Conservation (phyloP, 2,329 filamentous ascomycete genomes). For the Cercospora zeae-maydis region DNA sequence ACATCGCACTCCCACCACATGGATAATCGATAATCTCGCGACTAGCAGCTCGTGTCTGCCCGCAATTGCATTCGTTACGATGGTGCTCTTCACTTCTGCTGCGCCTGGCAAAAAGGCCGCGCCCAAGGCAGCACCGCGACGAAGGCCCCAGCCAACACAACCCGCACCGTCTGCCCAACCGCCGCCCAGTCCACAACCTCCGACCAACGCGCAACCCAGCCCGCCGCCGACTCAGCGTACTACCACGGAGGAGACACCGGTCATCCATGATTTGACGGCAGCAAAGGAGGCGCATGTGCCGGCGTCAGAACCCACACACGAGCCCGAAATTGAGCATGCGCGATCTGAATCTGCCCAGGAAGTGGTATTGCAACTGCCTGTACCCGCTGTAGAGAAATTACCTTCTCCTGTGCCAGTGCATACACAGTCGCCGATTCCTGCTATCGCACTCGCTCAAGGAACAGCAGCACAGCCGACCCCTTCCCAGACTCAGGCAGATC, state of each 20-base stretch:
- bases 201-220: slow-evolving; percentile 17
- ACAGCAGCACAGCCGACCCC: neutral
- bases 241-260: slow-evolving; percentile 4
- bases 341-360: neutral
- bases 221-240: slow-evolving; percentile 19
- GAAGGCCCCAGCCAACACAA: slow-evolving; percentile 36
- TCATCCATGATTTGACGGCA: neutral
- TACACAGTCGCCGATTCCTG: neutral
- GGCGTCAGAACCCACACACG: slow-evolving; percentile 17
- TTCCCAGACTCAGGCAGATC: neutral
- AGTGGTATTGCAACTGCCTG: neutral
- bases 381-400: neutral
- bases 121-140: slow-evolving; percentile 46
- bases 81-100: slow-evolving; percentile 52
- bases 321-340: slow-evolving; percentile 13
- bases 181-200: slow-evolving; percentile 4
- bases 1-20: neutral
- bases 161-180: slow-evolving; percentile 19
- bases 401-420: neutral
- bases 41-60: slow-evolving; percentile 17
- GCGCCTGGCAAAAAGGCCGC: slow-evolving; percentile 50
- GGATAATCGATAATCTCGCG: neutral
- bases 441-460: neutral
- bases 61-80: slow-evolving; percentile 23
- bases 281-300: slow-evolving; percentile 13